These are phyloP conservation scores for Arbutus unedo DNA, from an alignment of 148 eudicot genomes.

Conservation along the genomic window DNA sequence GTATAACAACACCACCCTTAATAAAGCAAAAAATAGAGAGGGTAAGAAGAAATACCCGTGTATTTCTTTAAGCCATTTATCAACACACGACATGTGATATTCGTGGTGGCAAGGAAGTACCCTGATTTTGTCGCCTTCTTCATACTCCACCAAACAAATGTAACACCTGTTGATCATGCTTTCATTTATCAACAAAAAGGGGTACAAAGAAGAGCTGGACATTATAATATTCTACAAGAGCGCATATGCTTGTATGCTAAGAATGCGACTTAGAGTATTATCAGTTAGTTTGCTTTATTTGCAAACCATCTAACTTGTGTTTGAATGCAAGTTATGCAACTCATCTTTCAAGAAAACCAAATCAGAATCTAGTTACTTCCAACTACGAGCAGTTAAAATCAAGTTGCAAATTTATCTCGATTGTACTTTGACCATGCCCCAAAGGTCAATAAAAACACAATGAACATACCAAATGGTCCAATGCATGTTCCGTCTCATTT, in stretches of 20 bases:
- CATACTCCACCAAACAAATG: slow-evolving; percentile 74
- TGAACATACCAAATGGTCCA: too few relatives aligned
- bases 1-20: not conserved
- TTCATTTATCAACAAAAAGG: not conserved
- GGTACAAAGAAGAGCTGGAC: not conserved
- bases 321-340: not conserved
- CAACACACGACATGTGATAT: slow-evolving; percentile 63
- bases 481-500: too few relatives aligned
- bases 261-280: not conserved
- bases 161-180: slow-evolving; percentile 49
- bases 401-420: not conserved
- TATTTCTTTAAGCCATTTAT: slow-evolving; percentile 87
- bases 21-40: not conserved
- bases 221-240: not conserved
- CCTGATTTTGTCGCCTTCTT: slow-evolving; percentile 65
- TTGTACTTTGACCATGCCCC: not conserved
- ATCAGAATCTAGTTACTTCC: not conserved
- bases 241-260: not conserved
- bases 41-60: slow-evolving; percentile 47
- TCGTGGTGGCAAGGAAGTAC: slow-evolving; percentile 76
- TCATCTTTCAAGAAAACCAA: not conserved
- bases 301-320: slow-evolving; percentile 2
- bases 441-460: not conserved
- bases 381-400: too few relatives aligned
- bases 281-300: not conserved